Percentiles rank a stretch among this genome's conserved stretches.
Evolutionary conservation across 345 rosid genomes (phyloP).

Genomic region (Cardamine occulta): DNA sequence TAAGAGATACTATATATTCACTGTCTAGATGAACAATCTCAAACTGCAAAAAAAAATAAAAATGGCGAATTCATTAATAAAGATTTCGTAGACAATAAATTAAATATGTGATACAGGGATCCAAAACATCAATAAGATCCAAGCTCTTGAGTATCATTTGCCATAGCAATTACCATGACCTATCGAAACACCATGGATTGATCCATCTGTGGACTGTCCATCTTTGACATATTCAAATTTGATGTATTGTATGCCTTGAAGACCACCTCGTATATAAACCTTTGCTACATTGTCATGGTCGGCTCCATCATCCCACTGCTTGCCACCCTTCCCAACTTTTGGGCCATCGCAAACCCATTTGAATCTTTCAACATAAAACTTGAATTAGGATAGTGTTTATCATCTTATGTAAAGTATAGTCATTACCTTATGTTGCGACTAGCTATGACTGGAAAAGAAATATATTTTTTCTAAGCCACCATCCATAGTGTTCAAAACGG

Average conservation of each 20-base stretch:
- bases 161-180: neutral
- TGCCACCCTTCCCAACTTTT: neutral
- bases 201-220: neutral
- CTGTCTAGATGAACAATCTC: constrained; percentile 18
- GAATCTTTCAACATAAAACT: neutral
- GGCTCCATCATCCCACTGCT: constrained; percentile 3
- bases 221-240: constrained; percentile 1
- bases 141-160: neutral
- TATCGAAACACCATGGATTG: neutral
- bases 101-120: neutral
- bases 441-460: too few species aligned
- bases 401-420: too few species aligned
- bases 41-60: constrained; percentile 12
- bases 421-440: too few species aligned
- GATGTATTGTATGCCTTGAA: constrained; percentile 8
- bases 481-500: too few species aligned
- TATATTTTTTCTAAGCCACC: too few species aligned
- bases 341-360: constrained; percentile 2
- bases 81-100: neutral
- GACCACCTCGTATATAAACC: constrained; percentile 4
- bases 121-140: neutral
- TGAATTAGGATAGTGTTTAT: too few species aligned
- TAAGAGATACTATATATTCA: constrained; percentile 31
- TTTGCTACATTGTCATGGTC: neutral
- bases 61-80: neutral